Evolutionary conservation across 306 rosid species (phyloP), one percentile per base, ranked within the genome.

Genomic region (Quercus cerris): DNA sequence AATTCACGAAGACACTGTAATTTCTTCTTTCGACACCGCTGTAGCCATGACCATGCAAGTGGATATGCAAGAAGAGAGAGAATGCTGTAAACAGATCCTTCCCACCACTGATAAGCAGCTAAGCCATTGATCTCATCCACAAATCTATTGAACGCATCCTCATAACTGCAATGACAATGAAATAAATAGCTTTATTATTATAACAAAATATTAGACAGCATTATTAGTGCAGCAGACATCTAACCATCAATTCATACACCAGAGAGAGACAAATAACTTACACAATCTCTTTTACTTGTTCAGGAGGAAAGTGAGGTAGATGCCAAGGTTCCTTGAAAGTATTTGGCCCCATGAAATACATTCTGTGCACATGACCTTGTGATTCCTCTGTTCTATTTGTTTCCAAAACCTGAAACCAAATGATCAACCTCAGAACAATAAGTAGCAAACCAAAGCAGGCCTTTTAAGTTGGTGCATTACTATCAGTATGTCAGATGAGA

Each of bases 331-430:
- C 94, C 54, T 97, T 81, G 79, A 96, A 96, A 49, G 99, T 93
- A 88, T 96, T 96, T 28, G 98, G 98, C 75, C 99, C 99, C 96
- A 93, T 89, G 73, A 96, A 96, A 84, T 91, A 96, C 99, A 96
- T 86, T 77, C 99, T 89, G 76, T 96, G 96, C 82, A 93, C 98
- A 80, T 96, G 99, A 84, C 92, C 92, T 78, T 96, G 97, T 30
- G 97, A 93, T 85, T 96, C 99, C 92, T 93, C 99, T 10, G 91
- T 96, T 88, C 99, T 91, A 67, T 83, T 82, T 81, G 84, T 77
- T 85, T 84, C 89, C 80, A 92, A 75, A 78, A 94, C 94, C 97
- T 94, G 93, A 85, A 86, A 83, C 77, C 54, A 59, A 80, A 80
- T 80, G 58, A 74, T 74, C 7, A 68, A 64, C 78, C 80, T 71